Percentiles rank a stretch among this genome's conserved stretches.
Evolutionary conservation across 805 yeast species (phyloP).

Genomic region (Lachancea waltii): DNA sequence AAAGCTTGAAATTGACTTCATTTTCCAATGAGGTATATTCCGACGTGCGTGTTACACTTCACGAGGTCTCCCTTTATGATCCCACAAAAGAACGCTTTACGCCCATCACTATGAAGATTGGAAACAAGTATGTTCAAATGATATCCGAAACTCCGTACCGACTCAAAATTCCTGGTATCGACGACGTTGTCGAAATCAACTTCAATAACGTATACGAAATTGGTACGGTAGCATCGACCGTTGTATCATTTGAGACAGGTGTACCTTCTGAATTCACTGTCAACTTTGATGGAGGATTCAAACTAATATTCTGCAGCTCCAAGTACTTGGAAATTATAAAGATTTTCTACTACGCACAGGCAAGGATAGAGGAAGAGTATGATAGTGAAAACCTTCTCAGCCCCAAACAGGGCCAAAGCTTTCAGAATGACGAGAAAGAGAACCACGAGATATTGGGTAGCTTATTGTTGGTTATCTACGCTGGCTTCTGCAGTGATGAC

Average conservation of each 20-base stretch:
- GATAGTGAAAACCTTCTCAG: conserved; percentile 14
- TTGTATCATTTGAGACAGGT: conserved; percentile 39
- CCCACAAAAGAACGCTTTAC: conserved; percentile 42
- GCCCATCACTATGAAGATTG: conserved; percentile 61
- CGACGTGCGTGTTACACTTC: conserved; percentile 47
- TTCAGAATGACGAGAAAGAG: conserved; percentile 28
- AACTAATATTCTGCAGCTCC: conserved; percentile 40
- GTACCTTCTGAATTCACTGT: conserved; percentile 47
- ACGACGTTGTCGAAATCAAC: conserved; percentile 33
- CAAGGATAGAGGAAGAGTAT: conserved; percentile 39
- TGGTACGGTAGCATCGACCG: conserved; percentile 36
- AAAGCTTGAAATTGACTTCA: conserved; percentile 40
- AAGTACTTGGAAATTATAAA: conserved; percentile 62
- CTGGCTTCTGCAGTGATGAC: conserved; percentile 58
- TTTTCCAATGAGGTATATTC: conserved; percentile 37
- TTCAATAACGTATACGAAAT: conserved; percentile 41
- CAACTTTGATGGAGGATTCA: conserved; percentile 31
- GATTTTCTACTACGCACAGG: conserved; percentile 60
- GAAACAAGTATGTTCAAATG: conserved; percentile 61
- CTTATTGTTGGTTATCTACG: conserved; percentile 55
- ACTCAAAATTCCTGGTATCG: conserved; percentile 32
- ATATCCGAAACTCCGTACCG: conserved; percentile 39
- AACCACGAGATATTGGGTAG: conserved; percentile 45
- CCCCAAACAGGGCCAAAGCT: conserved; percentile 7
- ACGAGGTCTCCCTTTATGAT: conserved; percentile 48